These are phyloP conservation scores for Aspergillus alliaceus DNA, from an alignment of 2,329 filamentous ascomycete genomes.

Conservation along the genomic window DNA sequence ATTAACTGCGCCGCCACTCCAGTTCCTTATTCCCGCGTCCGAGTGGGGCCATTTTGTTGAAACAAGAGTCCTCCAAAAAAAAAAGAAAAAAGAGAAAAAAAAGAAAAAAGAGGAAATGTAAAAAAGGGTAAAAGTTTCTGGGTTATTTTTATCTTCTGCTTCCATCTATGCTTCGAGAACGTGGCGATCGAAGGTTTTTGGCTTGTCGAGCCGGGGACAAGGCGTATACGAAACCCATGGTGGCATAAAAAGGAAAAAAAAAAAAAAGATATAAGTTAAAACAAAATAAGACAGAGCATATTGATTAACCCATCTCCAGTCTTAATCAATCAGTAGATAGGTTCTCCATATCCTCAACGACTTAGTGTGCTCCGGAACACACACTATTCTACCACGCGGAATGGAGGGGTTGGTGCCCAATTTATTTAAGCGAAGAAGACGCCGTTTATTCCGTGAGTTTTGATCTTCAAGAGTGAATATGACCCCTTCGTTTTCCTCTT, in stretches of 20 bases:
- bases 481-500: neutral
- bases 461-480: neutral
- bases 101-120: neutral
- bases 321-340: neutral
- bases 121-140: neutral
- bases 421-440: slow-evolving; percentile 17
- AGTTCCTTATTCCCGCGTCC: slow-evolving; percentile 24
- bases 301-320: neutral
- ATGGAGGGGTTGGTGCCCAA: slow-evolving; percentile 24
- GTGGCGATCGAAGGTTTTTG: neutral
- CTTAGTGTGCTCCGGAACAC: neutral
- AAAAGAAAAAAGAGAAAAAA: slow-evolving; percentile 1
- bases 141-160: neutral
- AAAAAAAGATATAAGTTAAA: neutral
- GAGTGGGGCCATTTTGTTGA: slow-evolving; percentile 16
- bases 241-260: too few species aligned
- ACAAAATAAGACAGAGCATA: too few species aligned
- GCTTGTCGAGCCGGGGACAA: neutral
- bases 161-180: neutral
- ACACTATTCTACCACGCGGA: slow-evolving; percentile 5
- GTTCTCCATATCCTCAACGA: neutral
- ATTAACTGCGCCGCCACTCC: slow-evolving; percentile 17
- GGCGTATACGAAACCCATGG: neutral
- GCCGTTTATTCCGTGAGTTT: slow-evolving; percentile 17
- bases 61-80: slow-evolving; percentile 9